Base-by-base conservation (phyloP, 2,329 filamentous ascomycete genomes). In the Aureobasidium sp. region DNA sequence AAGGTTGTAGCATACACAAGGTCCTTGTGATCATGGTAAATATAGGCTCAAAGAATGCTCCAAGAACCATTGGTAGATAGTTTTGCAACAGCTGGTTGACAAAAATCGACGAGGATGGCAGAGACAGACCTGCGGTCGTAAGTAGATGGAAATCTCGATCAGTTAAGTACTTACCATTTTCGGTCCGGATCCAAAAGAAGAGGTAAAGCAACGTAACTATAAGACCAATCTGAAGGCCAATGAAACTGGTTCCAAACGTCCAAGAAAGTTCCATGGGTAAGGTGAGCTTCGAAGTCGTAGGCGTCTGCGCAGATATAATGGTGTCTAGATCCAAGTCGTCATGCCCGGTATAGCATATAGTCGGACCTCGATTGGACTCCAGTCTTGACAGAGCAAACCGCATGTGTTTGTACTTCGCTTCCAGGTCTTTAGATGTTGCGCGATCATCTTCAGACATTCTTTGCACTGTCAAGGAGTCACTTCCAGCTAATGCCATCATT, bases 41-140 rank as follows among this genome's bases (percentile, higher is more conserved):
- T 1, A 82, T 75, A 0, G 84, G 83, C 39, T 87, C 84, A 0
- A 85, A 73, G 0, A 85, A 59, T 0, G 84, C 86, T 0, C 82
- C 80, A 3, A 86, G 72, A 0, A 77, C 73, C 0, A 82, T 85
- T 0, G 84, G 84, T 0, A 85, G 69, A 53, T 84, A 85, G 50
- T 77, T 79, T 48, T 77, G 72, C 0, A 80, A 20, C 0, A 80
- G 50, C 37, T 80, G 75, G 15, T 72, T 71, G 0, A 78, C 68
- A 32, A 79, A 66, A 0, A 66, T 67, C n/a, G 69, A 73, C 0
- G 67, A 50, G 0, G 75, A 75, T 0, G 76, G 74, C 2, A 76
- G 59, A 1, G 72, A 62, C 2, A 80, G 59, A 2, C 77, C 75
- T 34, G 8, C 5, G 8, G 29, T 32, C 8, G 29, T 32, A 32